Conservation (phyloP, 441 rosid genomes). For the Pelargonium exstipulatum region DNA sequence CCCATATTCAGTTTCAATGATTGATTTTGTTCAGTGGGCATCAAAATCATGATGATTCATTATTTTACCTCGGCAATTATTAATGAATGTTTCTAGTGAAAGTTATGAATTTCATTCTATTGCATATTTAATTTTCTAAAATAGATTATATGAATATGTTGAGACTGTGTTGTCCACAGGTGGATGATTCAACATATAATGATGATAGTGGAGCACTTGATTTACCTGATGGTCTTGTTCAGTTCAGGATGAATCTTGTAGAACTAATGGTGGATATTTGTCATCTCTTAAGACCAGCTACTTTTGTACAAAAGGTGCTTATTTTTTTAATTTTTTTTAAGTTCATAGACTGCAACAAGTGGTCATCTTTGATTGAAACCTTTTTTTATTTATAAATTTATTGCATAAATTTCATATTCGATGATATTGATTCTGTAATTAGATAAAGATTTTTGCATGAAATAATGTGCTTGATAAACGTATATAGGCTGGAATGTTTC, state of each 20-base stretch:
- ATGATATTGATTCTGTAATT: background rate
- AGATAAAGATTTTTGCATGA: background rate
- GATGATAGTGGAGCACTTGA: slow-evolving; percentile 55
- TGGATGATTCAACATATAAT: slow-evolving; percentile 65
- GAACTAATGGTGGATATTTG: slow-evolving; percentile 93
- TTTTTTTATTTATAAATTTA: background rate
- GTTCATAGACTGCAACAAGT: background rate
- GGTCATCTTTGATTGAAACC: background rate
- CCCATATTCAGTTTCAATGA: background rate
- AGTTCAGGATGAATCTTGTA: slow-evolving; percentile 77
- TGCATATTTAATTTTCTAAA: background rate
- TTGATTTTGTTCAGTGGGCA: background rate
- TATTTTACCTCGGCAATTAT: background rate
- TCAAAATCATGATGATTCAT: background rate
- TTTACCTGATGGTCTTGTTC: slow-evolving; percentile 80
- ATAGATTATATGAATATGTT: slow-evolving; percentile 3
- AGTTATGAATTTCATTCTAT: background rate
- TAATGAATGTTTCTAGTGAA: background rate
- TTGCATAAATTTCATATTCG: background rate
- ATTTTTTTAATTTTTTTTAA: slow-evolving; percentile 9
- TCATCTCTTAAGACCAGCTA: slow-evolving; percentile 61
- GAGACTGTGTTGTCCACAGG: slow-evolving; percentile 46
- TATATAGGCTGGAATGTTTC: slow-evolving; percentile 6
- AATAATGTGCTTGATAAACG: background rate
- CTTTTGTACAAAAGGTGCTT: slow-evolving; percentile 72